These are phyloP conservation scores for Penicillium palitans DNA, from an alignment of 2,329 filamentous ascomycete genomes.

Conservation along the genomic window DNA sequence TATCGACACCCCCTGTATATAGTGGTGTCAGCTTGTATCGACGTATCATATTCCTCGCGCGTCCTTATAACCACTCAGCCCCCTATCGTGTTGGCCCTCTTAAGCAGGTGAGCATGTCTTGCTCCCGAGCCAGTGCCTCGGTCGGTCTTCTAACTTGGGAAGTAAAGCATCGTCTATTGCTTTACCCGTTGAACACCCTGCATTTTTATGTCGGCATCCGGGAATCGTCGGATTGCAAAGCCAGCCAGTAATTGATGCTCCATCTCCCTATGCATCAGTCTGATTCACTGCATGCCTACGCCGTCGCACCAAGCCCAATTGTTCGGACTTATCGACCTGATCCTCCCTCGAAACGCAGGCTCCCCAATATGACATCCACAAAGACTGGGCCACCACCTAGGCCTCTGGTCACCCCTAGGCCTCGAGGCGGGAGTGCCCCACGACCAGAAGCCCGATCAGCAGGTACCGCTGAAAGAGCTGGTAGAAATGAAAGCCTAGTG, in stretches of 20 bases:
- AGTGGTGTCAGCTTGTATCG: slow-evolving; percentile 14
- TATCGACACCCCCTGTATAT: slow-evolving; percentile 20
- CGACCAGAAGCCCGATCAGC: slow-evolving; percentile 32
- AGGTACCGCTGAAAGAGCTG: slow-evolving; percentile 32
- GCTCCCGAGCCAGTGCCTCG: neutral
- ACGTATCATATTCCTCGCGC: neutral
- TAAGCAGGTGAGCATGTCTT: slow-evolving; percentile 12
- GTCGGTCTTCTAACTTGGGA: slow-evolving; percentile 11
- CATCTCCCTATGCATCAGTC: slow-evolving; percentile 32
- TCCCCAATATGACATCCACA: slow-evolving; percentile 27
- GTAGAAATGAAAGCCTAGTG: slow-evolving; percentile 35
- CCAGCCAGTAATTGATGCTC: slow-evolving; percentile 21
- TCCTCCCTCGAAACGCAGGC: slow-evolving; percentile 27
- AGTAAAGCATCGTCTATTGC: neutral
- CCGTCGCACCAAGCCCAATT: slow-evolving; percentile 37
- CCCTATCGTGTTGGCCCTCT: neutral
- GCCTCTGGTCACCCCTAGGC: slow-evolving; percentile 15
- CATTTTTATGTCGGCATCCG: slow-evolving; percentile 8
- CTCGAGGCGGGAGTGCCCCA: slow-evolving; percentile 11
- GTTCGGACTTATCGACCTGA: slow-evolving; percentile 37
- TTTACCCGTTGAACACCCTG: neutral
- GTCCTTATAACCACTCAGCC: slow-evolving; percentile 3
- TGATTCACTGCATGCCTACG: slow-evolving; percentile 27
- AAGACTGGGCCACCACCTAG: slow-evolving; percentile 12
- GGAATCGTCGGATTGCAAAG: slow-evolving; percentile 20